Evolutionary conservation across 305 asterid species (phyloP), one percentile per base, ranked within the genome.

Genomic region (Lippia alba): DNA sequence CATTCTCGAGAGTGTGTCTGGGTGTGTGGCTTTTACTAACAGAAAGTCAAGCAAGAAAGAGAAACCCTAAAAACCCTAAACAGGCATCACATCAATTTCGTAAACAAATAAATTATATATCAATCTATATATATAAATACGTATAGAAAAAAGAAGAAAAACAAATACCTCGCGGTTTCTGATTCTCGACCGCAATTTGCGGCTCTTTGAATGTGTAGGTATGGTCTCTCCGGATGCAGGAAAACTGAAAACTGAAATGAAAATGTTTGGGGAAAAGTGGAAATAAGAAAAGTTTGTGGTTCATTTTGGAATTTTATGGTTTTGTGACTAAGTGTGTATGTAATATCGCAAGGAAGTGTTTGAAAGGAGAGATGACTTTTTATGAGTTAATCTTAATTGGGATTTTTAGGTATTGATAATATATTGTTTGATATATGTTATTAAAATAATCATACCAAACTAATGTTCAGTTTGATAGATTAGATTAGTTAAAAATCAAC

Each of bases 41-140:
- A 50, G 18, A 74, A 69, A 75, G 67, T 57, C 65, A 20, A 70
- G 63, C 65, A 61, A 8, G 61, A 66, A 69, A 73, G 74, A 72
- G 77, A 70, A 80, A 77, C 82, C 77, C 81, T 71, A 75, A 76
- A 74, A 74, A 58, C 79, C 76, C 74, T 66, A 40, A 66, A 55
- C 14, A 16, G 40, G 53, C 44, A 65, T 70, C 59, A 24, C 36
- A 68, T 12, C 44, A 41, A 51, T 53, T 30, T 32, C 54, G 18
- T 4, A 50, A 18, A 20, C 49, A 19, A 32, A 40, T 20, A 39
- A 62, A 67, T 36, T 0, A 50, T 61, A 36, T 0, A 48, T 6
- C 10, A 8, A 63, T 24, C 30, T 24, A 24, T 24, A 3, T 3
- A 24, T 3, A 24, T 24, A n/a, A 12, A 44, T 44, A 44, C 12